A percentile compares a stretch with the other conserved stretches of the same genome.
Evolutionary conservation across 1,284 basidiomycete species (phyloP).

Genomic region (Pseudozyma hubeiensis): DNA sequence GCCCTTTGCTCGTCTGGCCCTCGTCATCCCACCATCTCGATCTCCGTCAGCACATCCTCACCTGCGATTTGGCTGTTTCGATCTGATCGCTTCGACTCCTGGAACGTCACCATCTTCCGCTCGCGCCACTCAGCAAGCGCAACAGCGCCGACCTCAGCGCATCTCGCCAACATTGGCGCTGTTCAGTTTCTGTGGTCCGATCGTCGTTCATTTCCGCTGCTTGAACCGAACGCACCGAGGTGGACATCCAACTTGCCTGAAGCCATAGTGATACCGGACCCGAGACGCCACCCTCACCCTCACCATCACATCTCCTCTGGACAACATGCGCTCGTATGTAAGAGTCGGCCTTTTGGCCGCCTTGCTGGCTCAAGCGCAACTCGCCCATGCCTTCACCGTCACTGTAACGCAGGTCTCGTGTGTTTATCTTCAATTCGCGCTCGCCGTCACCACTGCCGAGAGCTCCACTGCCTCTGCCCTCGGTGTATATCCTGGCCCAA

Average conservation of each 20-base stretch:
- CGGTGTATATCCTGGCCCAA: constrained; percentile 18
- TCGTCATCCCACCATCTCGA: constrained; percentile 2
- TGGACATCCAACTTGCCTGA: no score
- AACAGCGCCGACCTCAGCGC: no score
- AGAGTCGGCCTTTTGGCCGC: constrained; percentile 24
- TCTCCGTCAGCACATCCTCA: background rate
- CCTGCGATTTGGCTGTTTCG: background rate
- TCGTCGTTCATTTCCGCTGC: no score
- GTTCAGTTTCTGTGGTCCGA: no score
- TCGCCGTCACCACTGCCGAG: constrained; percentile 29
- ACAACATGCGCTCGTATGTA: constrained; percentile 13
- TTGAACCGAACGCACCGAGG: no score
- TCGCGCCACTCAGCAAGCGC: no score
- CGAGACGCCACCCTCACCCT: background rate
- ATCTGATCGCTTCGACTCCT: background rate
- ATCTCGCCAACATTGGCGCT: no score
- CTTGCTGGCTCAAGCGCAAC: constrained; percentile 25
- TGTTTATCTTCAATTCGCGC: constrained; percentile 26
- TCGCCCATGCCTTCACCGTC: constrained; percentile 20
- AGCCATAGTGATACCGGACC: no score
- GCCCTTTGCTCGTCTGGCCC: constrained; percentile 13
- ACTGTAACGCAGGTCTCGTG: constrained; percentile 34
- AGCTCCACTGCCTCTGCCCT: constrained; percentile 11
- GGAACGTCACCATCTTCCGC: no score
- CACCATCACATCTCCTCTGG: background rate